Conservation (phyloP, 1,139 yeast genomes). For the Yamadazyma triangularis region DNA sequence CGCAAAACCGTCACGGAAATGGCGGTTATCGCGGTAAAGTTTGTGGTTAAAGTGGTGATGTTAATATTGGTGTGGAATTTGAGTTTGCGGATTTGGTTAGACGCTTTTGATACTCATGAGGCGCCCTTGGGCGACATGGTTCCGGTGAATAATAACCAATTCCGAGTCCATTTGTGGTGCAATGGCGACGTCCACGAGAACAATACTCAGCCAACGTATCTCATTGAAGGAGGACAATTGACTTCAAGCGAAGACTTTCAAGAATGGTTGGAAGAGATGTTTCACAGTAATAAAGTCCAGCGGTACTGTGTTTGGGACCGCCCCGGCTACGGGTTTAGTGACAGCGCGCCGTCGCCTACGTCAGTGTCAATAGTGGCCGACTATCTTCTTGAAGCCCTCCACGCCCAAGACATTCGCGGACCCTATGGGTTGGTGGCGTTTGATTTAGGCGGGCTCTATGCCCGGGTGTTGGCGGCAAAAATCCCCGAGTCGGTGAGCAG, state of each 20-base stretch:
- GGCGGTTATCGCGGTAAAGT: conserved; percentile 42
- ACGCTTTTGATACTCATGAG: conserved; percentile 55
- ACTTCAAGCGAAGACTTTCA: conserved; percentile 60
- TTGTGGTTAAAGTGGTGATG: conserved; percentile 37
- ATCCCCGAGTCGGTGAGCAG: conserved; percentile 56
- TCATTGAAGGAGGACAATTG: conserved; percentile 73
- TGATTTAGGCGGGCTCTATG: conserved; percentile 80
- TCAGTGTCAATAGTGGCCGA: conserved; percentile 65
- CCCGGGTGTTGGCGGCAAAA: conserved; percentile 71
- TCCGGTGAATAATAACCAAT: conserved; percentile 42
- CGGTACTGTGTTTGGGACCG: conserved; percentile 83
- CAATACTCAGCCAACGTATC: conserved; percentile 51
- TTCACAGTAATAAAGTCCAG: conserved; percentile 55
- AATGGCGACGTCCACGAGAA: conserved; percentile 40
- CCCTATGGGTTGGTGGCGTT: conserved; percentile 69
- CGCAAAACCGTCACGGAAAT: conserved; percentile 56
- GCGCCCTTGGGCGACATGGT: conserved; percentile 61
- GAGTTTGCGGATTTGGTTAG: conserved; percentile 51
- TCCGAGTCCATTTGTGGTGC: conserved; percentile 60
- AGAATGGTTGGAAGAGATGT: conserved; percentile 69
- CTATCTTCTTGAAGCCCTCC: conserved; percentile 57
- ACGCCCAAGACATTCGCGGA: conserved; percentile 42
- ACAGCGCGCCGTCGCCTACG: conserved; percentile 73
- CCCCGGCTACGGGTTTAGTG: conserved; percentile 82
- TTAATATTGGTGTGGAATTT: conserved; percentile 44